Base-by-base conservation (phyloP, 2,329 filamentous ascomycete genomes). In the Colletotrichum tamarilloi region DNA sequence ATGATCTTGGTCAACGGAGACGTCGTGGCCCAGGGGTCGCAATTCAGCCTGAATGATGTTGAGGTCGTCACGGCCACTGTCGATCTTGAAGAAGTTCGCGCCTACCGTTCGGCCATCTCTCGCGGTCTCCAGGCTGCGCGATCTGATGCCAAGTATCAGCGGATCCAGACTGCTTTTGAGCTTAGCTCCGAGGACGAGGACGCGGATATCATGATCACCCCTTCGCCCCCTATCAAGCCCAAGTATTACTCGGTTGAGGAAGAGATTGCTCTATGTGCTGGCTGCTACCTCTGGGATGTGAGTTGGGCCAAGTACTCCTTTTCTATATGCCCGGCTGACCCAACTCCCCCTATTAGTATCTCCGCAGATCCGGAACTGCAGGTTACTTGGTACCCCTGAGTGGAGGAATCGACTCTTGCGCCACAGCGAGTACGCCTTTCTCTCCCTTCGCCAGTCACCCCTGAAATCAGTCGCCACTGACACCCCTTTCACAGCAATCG, bases 1-100 rank as follows among this genome's bases (percentile, higher is more conserved):
- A 87, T 92, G 81, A 91, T 92, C 68, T 83, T 91, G 35, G 84
- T 90, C 75, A 93, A 92, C 73, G 92, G 91, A 11, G 85, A 88
- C 28, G 87, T 92, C 24, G 83, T 93, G 1, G 91, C 68, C 5
- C 74, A 75, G 70, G 66, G 68, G 1, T 66, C 68, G 11, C 72
- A 74, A 28, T 74, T 74, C 42, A 88, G 86, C 16, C 80, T 93
- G 11, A 87, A 88, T 56, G 89, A 92, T 53, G 91, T 93, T 6
- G 91, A 93, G 76, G 90, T 93, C 4, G 82, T 92, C 22, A 89
- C 87, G 5, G 92, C 92, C 3, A 93, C 91, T 0, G 85, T 93
- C 7, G 91, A 93, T 76, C 83, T 94, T 2, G 94, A 96, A 77
- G 91, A 94, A 75, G 92, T 96, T 6, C 85, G 92, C 38, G 84